Evolutionary conservation across 148 eudicot species (phyloP).

Genomic region (Camellia granthamiana): DNA sequence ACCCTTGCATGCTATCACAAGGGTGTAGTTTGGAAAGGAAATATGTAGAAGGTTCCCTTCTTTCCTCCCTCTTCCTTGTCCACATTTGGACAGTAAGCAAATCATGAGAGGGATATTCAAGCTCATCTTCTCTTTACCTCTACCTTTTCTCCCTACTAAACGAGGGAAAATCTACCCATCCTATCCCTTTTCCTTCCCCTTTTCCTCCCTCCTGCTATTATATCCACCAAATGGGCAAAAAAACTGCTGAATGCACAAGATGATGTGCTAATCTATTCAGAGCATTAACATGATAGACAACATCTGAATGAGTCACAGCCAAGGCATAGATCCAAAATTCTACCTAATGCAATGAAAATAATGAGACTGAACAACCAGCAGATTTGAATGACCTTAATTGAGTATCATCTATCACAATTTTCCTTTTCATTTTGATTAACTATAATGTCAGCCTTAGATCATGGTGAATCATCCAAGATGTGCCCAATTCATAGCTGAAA

Average conservation of each 20-base stretch:
- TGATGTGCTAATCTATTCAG: not conserved
- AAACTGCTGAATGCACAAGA: not conserved
- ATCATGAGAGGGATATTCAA: not conserved
- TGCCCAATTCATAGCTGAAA: not conserved
- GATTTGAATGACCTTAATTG: not conserved
- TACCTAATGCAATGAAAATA: not conserved
- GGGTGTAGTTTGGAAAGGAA: not conserved
- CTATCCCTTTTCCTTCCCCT: not conserved
- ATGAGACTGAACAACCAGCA: not conserved
- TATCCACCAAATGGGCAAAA: not conserved
- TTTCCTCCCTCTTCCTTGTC: not conserved
- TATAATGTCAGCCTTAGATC: not conserved
- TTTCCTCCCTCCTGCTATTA: not conserved
- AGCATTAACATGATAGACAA: not conserved
- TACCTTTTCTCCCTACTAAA: not conserved
- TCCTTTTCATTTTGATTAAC: not conserved
- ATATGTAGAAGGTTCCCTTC: not conserved
- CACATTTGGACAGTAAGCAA: not conserved
- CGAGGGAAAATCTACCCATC: not conserved
- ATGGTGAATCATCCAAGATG: not conserved
- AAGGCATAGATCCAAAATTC: not conserved
- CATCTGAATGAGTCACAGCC: constrained; percentile 6
- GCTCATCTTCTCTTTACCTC: constrained; percentile 7
- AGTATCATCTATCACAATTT: not conserved
- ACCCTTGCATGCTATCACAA: not conserved